Percentiles rank a stretch among this genome's conserved stretches.
Conservation (phyloP, 129 eudicot species). For the sunflower (Helianthus annuus) region DNA sequence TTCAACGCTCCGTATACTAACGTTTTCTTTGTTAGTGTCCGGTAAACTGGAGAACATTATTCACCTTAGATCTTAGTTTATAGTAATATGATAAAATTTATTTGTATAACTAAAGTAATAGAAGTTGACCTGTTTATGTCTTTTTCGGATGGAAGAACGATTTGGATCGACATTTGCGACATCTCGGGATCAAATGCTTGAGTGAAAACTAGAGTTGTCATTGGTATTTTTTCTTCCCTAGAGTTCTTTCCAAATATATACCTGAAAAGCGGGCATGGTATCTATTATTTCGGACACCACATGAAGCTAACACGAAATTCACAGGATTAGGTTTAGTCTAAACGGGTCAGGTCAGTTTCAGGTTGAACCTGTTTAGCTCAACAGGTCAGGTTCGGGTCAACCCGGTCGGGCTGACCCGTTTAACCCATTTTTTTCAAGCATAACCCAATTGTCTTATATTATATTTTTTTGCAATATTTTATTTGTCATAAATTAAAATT, state of each 20-base stretch:
- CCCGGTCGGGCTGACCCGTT: too few species aligned
- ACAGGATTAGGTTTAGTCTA: too few species aligned
- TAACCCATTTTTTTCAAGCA: too few species aligned
- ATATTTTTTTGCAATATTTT: too few species aligned
- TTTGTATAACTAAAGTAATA: not conserved
- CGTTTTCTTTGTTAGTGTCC: slow-evolving; percentile 60
- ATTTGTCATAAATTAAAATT: too few species aligned
- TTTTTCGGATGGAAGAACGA: slow-evolving; percentile 82
- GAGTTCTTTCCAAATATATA: slow-evolving; percentile 99
- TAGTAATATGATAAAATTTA: not conserved
- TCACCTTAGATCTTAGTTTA: not conserved
- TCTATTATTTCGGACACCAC: not conserved
- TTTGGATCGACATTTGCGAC: slow-evolving; percentile 83
- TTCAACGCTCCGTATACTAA: slow-evolving; percentile 66
- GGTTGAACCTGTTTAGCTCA: too few species aligned
- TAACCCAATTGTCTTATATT: too few species aligned
- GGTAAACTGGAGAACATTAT: slow-evolving; percentile 58
- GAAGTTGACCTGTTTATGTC: slow-evolving; percentile 61
- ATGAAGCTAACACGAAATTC: too few species aligned
- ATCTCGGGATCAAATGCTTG: slow-evolving; percentile 72
- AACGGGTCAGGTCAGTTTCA: too few species aligned
- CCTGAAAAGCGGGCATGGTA: slow-evolving; percentile 35
- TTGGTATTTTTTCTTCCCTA: slow-evolving; percentile 73
- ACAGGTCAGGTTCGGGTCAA: too few species aligned
- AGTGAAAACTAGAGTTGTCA: slow-evolving; percentile 97